Conservation (phyloP, 805 yeast genomes). For the Saccharomycopsis schoenii region DNA sequence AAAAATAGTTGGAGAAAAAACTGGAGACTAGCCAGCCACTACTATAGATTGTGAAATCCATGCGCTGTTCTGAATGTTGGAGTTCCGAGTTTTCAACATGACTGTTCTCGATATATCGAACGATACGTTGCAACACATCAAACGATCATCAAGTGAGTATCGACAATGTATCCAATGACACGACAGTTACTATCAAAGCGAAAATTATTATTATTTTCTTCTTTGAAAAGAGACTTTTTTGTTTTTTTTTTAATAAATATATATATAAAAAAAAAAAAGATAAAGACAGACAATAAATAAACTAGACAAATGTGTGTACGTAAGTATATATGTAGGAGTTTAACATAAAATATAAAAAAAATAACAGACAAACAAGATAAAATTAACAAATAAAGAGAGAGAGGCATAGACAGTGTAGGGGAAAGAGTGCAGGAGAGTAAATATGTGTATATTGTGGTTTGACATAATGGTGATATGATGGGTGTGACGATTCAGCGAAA, state of each 20-base stretch:
- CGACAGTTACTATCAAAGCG: too few relatives aligned
- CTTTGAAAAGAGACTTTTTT: neutral
- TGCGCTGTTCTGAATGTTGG: neutral
- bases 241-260: neutral
- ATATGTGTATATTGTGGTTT: neutral
- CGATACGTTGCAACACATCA: neutral
- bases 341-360: neutral
- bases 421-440: neutral
- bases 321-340: neutral
- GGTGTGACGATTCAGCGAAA: neutral
- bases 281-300: neutral
- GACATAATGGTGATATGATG: neutral
- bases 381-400: neutral
- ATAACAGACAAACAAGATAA: neutral
- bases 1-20: neutral
- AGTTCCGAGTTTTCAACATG: neutral
- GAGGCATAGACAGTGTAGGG: neutral
- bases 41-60: neutral
- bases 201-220: neutral
- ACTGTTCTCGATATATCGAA: neutral
- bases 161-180: too few relatives aligned
- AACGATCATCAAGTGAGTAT: too few relatives aligned
- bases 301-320: neutral
- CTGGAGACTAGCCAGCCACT: neutral
- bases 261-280: neutral